Conservation (phyloP, 73 alveolate species). For the Blepharisma stoltei region DNA sequence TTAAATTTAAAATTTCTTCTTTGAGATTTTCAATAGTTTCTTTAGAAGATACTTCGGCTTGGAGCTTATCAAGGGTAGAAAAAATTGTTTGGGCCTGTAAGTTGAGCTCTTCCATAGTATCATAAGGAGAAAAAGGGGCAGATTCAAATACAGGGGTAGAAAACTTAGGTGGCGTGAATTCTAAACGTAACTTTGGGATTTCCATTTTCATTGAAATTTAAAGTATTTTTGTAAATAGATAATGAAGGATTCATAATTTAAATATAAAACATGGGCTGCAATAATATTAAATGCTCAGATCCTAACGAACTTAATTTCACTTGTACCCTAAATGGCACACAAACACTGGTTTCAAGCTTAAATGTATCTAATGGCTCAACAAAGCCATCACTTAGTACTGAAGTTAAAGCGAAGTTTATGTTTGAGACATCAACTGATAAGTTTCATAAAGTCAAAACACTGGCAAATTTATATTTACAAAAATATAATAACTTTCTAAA, state of each 20-base stretch:
- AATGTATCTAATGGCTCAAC: not conserved
- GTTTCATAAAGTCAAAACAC: not conserved
- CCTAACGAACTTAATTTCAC: too few species aligned
- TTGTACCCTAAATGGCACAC: not conserved
- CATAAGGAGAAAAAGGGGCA: slow-evolving; percentile 7
- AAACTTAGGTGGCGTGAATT: too few species aligned
- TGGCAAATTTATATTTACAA: not conserved
- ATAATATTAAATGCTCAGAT: too few species aligned
- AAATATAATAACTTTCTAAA: not conserved
- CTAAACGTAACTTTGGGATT: too few species aligned
- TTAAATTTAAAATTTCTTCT: slow-evolving; percentile 3
- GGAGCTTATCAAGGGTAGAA: slow-evolving; percentile 1
- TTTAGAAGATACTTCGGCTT: not conserved
- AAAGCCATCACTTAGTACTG: slow-evolving; percentile 5
- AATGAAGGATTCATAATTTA: too few species aligned
- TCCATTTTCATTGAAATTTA: too few species aligned
- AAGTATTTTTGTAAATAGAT: too few species aligned
- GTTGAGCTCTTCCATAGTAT: slow-evolving; percentile 18
- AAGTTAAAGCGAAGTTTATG: not conserved
- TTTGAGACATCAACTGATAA: not conserved
- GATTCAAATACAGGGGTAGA: too few species aligned
- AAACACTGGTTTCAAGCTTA: not conserved
- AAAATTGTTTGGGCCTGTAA: slow-evolving; percentile 14
- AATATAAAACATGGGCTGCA: too few species aligned
- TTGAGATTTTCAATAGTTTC: not conserved